phyloP scores from a whole-genome alignment of 1,284 basidiomycete genomes.

The Ganoderma boninense region DNA sequence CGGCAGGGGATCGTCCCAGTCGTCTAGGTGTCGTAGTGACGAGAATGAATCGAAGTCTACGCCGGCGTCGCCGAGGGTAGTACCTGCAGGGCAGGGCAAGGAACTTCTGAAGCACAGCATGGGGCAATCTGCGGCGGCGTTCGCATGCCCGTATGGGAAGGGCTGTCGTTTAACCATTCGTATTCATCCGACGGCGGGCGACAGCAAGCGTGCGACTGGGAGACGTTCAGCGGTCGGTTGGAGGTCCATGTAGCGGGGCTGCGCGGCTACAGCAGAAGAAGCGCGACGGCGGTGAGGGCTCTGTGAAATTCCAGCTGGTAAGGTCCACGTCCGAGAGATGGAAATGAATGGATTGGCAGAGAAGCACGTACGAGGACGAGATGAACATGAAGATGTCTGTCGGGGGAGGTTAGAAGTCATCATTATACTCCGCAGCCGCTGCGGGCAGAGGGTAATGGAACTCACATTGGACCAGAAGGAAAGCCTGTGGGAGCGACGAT shows the following conservation, averaged over 20 bases:
- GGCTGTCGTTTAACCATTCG: background rate
- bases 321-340: background rate
- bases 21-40: background rate
- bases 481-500: constrained; percentile 39
- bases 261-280: constrained; percentile 22
- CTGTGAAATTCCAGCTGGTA: constrained; percentile 4
- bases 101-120: background rate
- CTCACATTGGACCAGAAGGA: constrained; percentile 51
- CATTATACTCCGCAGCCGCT: background rate
- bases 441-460: background rate
- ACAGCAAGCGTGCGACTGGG: background rate
- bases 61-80: background rate
- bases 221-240: background rate
- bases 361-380: constrained; percentile 47
- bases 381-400: constrained; percentile 50
- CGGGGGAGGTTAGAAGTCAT: constrained; percentile 1
- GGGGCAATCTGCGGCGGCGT: background rate
- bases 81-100: no score
- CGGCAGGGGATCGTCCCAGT: background rate
- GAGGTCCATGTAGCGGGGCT: background rate
- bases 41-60: background rate
- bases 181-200: background rate
- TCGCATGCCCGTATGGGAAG: background rate
- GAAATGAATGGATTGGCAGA: no score
- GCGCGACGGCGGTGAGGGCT: constrained; percentile 30